Evolutionary conservation across 345 rosid species (phyloP), one percentile per base, ranked within the genome.

Genomic region (Clausena lansium): DNA sequence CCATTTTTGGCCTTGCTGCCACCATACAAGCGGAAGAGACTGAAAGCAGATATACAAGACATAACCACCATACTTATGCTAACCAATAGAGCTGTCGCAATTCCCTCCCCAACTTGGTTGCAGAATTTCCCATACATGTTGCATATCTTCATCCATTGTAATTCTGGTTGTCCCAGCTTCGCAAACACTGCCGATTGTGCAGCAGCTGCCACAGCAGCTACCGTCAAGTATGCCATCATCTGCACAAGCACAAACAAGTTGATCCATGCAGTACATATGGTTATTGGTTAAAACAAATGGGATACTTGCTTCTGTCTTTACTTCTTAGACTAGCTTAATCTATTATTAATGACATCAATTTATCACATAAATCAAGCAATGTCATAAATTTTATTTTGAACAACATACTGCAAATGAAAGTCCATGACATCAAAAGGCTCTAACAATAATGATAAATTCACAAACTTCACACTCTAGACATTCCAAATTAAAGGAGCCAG

Each of bases 131-230:
- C 91, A 41, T 90, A 96, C 94, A 94, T 75, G 67, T 84, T 64
- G 77, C 99, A 96, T 11, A 92, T 65, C 77, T 89, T 91, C 94
- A 94, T 87, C 99, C 99, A 96, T 45, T 96, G 97, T 7, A 96
- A 83, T 50, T 92, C 89, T 2, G 87, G 78, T 73, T 91, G 90
- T 32, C 99, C 99, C 30, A 88, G n/a, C 79, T 89, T 94, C 0
- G 91, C 93, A 41, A 91, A 88, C 67, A 69, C 79, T 4, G 97
- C 89, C 0, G 99, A 90, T 73, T 96, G 98, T 10, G 80, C 88
- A 0, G 97, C 84, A 0, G 99, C 91, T 0, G 97, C 95, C 67
- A 88, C 88, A 0, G 98, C 97, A 0, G 99, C 97, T 55, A 94
- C 83, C 0, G 78, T 86, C 81, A 94, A 47, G 83, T 96, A 96